Evolutionary conservation across 2,329 filamentous ascomycete species (phyloP), one percentile per base, ranked within the genome.

Genomic region (Xenosphaeropsis pyriputrescens): DNA sequence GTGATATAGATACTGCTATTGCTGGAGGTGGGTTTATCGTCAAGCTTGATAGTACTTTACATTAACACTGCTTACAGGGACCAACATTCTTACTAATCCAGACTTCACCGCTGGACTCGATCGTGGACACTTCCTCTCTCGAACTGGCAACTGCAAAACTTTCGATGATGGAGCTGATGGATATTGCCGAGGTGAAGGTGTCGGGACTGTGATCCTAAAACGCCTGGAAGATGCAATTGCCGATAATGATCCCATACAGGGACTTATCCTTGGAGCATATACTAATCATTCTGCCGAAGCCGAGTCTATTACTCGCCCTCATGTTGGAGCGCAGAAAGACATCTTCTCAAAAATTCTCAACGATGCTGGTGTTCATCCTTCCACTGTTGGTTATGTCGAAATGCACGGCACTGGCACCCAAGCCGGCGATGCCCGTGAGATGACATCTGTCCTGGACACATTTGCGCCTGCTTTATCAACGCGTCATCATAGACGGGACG

Each of bases 351-450:
- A 72, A 30, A 75, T 91, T 18, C 64, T 91, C 1, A 70, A 79
- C 34, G 72, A 82, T 32, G 77, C 81, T 31, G 78, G 79, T 41
- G 69, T 91, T 17, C 77, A 86, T 49, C 79, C 83, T 1, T 67
- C 75, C 35, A 79, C 86, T 41, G 70, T 91, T 37, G 75, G 75
- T 56, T 89, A 86, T 51, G 75, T 91, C 9, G 85, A 91, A 58
- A 85, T 89, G 76, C 84, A 93, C 54, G 84, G 81, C 14, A 91
- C 84, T 3, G 85, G 84, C 30, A 91, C 83, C 0, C 82, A 88
- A 54, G 83, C 79, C 29, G 85, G 81, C 44, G 85, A 91, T 50
- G 75, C 73, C 8, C 79, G 75, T 4, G 85, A 93, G 54, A 85
- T 88, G 79, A 65, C 73, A 0, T 84, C 79, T 0, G 79, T 89